Conservation (phyloP, 768 basidiomycete genomes). For the Lactarius pseudohatsudake region DNA sequence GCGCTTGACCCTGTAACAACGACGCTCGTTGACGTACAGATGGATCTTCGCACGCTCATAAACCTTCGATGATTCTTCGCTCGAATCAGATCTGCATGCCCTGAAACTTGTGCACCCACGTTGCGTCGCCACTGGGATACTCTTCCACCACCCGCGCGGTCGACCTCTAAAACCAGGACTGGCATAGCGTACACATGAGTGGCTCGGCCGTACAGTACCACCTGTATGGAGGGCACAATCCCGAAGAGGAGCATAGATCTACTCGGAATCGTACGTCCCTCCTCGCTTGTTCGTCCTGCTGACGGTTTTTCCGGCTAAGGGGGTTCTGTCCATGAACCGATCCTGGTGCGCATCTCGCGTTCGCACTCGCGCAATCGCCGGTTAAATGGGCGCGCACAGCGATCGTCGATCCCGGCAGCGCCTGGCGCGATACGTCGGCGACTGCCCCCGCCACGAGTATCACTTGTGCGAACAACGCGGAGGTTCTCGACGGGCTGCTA, state of each 20-base stretch:
- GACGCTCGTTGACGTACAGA: conserved; percentile 76
- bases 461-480: conserved; percentile 73
- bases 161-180: conserved; percentile 83
- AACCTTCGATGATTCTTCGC: conserved; percentile 72
- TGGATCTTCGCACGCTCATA: conserved; percentile 60
- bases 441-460: conserved; percentile 39
- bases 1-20: conserved; percentile 68
- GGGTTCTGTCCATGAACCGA: conserved; percentile 81
- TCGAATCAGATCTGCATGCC: conserved; percentile 89
- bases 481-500: conserved; percentile 61
- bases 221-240: too few relatives aligned
- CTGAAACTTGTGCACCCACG: conserved; percentile 82
- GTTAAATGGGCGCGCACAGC: conserved; percentile 14
- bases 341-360: conserved; percentile 88
- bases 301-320: conserved; percentile 37
- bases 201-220: too few relatives aligned
- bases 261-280: too few relatives aligned
- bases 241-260: too few relatives aligned
- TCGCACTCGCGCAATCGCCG: conserved; percentile 43
- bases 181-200: too few relatives aligned
- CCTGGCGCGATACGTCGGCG: too few relatives aligned
- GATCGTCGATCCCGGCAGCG: too few relatives aligned
- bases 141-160: conserved; percentile 91
- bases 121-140: conserved; percentile 88
- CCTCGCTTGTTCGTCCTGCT: neutral